phyloP scores from a whole-genome alignment of 1,139 yeast genomes.

The Scheffersomyces illinoinensis region DNA sequence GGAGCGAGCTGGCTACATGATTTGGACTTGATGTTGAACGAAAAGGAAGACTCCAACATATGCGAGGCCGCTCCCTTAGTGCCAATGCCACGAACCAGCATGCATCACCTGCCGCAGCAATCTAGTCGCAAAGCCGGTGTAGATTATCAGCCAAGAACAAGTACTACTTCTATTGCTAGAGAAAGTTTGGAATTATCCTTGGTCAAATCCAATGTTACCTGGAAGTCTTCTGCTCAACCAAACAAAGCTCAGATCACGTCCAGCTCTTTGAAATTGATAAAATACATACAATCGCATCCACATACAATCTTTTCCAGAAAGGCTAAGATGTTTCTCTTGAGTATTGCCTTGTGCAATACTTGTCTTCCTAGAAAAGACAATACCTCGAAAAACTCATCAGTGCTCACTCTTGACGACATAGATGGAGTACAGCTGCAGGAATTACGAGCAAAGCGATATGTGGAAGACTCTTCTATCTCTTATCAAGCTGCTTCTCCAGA shows the following conservation, averaged over 20 bases:
- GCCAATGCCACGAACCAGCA: constrained; percentile 8
- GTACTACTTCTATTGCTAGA: constrained; percentile 36
- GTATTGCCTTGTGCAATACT: constrained; percentile 85
- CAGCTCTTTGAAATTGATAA: constrained; percentile 56
- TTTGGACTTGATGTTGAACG: constrained; percentile 47
- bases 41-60: constrained; percentile 5
- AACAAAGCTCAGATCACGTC: constrained; percentile 25
- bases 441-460: constrained; percentile 8
- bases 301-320: constrained; percentile 66
- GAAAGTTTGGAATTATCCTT: constrained; percentile 25
- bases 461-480: constrained; percentile 52
- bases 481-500: constrained; percentile 97
- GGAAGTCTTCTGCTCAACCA: constrained; percentile 45
- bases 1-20: constrained; percentile 93
- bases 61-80: constrained; percentile 3
- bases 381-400: background rate
- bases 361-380: constrained; percentile 64
- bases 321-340: constrained; percentile 75
- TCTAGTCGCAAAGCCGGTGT: constrained; percentile 1
- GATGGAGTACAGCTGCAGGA: constrained; percentile 8
- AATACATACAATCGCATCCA: constrained; percentile 72
- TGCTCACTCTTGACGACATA: constrained; percentile 11
- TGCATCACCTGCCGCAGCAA: constrained; percentile 1
- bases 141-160: constrained; percentile 17
- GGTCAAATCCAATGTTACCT: constrained; percentile 22